These are phyloP conservation scores for Hyaloscypha hepaticicola DNA, from an alignment of 495 filamentous ascomycete species.

Conservation along the genomic window DNA sequence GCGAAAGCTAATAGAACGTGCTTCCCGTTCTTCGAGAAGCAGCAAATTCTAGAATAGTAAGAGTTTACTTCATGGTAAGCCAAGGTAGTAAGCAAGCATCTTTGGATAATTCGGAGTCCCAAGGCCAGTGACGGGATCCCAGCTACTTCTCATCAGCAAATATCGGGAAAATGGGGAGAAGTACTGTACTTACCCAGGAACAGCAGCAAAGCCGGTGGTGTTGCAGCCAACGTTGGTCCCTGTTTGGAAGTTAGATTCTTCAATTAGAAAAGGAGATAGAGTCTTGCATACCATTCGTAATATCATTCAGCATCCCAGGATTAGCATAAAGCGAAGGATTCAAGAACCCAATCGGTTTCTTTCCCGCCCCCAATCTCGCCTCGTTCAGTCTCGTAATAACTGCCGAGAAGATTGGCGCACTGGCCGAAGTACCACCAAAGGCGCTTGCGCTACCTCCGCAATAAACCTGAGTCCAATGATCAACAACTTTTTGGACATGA, in stretches of 20 bases:
- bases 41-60: too few species aligned
- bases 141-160: background rate
- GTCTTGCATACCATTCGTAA: slow-evolving; percentile 36
- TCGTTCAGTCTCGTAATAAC: slow-evolving; percentile 63
- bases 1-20: too few species aligned
- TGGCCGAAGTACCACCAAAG: slow-evolving; percentile 51
- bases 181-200: slow-evolving; percentile 49
- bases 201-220: slow-evolving; percentile 48
- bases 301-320: slow-evolving; percentile 48
- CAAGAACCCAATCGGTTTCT: slow-evolving; percentile 59
- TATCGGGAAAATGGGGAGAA: background rate
- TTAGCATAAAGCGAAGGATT: slow-evolving; percentile 59
- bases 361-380: slow-evolving; percentile 53
- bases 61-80: slow-evolving; percentile 3
- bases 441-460: slow-evolving; percentile 40
- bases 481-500: background rate
- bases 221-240: slow-evolving; percentile 46
- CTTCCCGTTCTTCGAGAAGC: too few species aligned
- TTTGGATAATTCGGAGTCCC: slow-evolving; percentile 55
- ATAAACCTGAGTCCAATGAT: slow-evolving; percentile 31
- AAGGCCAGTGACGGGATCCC: slow-evolving; percentile 53
- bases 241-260: background rate
- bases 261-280: background rate
- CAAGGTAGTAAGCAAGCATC: slow-evolving; percentile 43
- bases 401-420: slow-evolving; percentile 37